Percentiles rank a stretch among this genome's conserved stretches.
phyloP scores from a whole-genome alignment of 495 filamentous ascomycete species.

The Cryomyces antarcticus region DNA sequence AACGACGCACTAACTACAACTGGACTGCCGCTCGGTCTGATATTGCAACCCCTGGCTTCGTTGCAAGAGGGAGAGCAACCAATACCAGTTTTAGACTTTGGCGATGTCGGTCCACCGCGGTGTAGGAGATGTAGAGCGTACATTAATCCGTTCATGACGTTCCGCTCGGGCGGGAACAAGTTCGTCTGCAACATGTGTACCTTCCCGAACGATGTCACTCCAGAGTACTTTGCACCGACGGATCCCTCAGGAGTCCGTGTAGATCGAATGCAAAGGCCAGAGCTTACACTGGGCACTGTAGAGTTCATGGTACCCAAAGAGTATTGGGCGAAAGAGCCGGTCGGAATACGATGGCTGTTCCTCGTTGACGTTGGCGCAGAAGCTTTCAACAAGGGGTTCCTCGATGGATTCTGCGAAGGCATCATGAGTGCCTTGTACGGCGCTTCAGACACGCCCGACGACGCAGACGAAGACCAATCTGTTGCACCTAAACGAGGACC shows the following conservation, averaged over 20 bases:
- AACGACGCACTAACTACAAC: conserved; percentile 62
- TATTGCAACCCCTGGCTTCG: conserved; percentile 75
- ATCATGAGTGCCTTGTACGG: conserved; percentile 72
- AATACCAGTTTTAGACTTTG: conserved; percentile 89
- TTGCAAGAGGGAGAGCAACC: conserved; percentile 69
- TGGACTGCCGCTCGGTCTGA: conserved; percentile 63
- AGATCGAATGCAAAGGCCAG: conserved; percentile 75
- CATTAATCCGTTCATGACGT: conserved; percentile 98
- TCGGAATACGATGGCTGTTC: conserved; percentile 73
- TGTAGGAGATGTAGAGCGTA: conserved; percentile 90
- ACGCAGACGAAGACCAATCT: conserved; percentile 35
- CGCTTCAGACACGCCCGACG: conserved; percentile 24
- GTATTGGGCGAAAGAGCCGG: conserved; percentile 92
- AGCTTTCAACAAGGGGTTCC: conserved; percentile 66
- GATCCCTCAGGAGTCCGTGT: conserved; percentile 73
- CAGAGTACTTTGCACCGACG: conserved; percentile 83
- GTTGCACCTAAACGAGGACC: conserved; percentile 29
- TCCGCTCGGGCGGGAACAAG: conserved; percentile 80
- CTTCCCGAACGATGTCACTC: conserved; percentile 82
- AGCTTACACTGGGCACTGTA: conserved; percentile 76
- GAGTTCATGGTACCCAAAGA: conserved; percentile 95
- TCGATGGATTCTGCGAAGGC: conserved; percentile 83
- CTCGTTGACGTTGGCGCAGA: conserved; percentile 84
- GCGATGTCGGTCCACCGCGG: conserved; percentile 72
- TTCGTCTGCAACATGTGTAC: conserved; percentile 98